Evolutionary conservation across 1,284 basidiomycete species (phyloP).

Genomic region (Schizophyllum amplum): DNA sequence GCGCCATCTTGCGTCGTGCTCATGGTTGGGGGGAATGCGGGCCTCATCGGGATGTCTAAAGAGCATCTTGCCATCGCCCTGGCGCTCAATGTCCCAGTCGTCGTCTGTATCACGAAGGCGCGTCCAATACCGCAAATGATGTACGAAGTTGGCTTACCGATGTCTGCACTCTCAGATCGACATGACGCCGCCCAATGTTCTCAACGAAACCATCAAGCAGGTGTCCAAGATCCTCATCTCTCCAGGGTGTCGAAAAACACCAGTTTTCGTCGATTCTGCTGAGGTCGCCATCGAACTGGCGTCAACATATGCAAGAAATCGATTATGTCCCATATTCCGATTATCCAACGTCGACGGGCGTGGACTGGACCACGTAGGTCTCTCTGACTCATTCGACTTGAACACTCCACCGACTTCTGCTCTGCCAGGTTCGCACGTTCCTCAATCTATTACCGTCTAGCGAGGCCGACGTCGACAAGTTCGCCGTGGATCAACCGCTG

Average conservation of each 20-base stretch:
- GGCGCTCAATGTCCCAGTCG: conserved; percentile 88
- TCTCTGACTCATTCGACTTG: background rate
- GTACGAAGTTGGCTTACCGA: background rate
- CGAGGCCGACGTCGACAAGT: conserved; percentile 74
- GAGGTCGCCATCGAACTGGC: conserved; percentile 78
- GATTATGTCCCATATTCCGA: conserved; percentile 89
- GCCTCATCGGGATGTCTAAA: conserved; percentile 96
- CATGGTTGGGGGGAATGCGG: conserved; percentile 95
- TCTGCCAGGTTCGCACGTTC: conserved; percentile 65
- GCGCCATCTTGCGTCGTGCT: conserved; percentile 94
- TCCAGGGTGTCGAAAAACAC: conserved; percentile 85
- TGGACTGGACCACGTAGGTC: conserved; percentile 69
- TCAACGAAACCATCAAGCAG: conserved; percentile 87
- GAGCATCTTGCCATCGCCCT: conserved; percentile 94
- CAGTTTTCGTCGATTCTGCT: conserved; percentile 67
- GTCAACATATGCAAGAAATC: conserved; percentile 48
- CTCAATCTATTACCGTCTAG: conserved; percentile 82
- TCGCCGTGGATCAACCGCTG: conserved; percentile 77
- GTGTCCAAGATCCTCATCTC: conserved; percentile 89
- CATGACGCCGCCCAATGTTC: conserved; percentile 92
- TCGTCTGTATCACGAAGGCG: conserved; percentile 92
- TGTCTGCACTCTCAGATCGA: conserved; percentile 59
- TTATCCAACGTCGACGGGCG: conserved; percentile 94
- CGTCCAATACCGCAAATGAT: background rate
- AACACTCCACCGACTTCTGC: conserved; percentile 7